Evolutionary conservation across 306 rosid species (phyloP).

Genomic region (Inga leiocalycina): DNA sequence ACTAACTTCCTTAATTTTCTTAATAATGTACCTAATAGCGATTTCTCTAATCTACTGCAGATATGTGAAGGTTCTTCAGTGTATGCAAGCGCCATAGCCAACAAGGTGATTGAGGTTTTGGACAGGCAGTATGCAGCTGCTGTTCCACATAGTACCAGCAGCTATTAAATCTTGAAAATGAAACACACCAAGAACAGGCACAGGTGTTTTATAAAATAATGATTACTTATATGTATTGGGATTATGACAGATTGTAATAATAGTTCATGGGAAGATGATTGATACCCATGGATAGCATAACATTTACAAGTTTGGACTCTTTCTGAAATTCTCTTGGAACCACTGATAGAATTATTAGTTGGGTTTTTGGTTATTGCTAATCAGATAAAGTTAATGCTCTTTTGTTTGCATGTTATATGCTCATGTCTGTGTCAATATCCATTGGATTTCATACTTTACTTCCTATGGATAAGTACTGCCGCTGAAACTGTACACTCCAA

Average conservation of each 20-base stretch:
- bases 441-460: neutral
- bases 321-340: neutral
- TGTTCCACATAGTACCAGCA: slow-evolving; percentile 34
- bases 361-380: neutral
- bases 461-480: neutral
- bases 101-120: slow-evolving; percentile 67
- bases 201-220: neutral
- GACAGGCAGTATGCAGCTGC: slow-evolving; percentile 60
- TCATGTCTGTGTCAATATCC: neutral
- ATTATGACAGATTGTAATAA: neutral
- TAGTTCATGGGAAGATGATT: neutral
- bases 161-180: slow-evolving; percentile 24
- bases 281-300: neutral
- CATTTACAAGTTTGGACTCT: neutral
- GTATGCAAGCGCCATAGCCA: slow-evolving; percentile 75
- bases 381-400: neutral
- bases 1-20: too few relatives aligned
- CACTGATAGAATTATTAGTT: neutral
- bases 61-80: slow-evolving; percentile 73
- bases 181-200: neutral
- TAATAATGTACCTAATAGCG: neutral
- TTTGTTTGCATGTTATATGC: neutral
- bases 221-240: neutral
- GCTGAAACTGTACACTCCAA: neutral
- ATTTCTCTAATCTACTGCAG: slow-evolving; percentile 38